Base-by-base conservation (phyloP, 2,329 filamentous ascomycete genomes). In the Atkinsonella hypoxylon region DNA sequence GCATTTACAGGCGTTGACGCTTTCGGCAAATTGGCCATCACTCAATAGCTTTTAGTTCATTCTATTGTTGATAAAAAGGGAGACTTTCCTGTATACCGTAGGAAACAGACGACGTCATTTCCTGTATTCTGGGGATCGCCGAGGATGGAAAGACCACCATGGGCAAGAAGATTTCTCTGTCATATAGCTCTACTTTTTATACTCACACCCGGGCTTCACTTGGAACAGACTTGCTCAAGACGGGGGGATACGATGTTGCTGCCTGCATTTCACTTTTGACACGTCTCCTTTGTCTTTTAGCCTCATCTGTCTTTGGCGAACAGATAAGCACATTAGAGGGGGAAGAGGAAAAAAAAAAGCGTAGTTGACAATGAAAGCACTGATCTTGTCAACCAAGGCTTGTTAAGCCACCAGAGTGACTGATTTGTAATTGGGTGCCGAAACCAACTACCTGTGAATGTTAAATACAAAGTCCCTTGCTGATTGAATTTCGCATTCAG, bases 1-100 rank as follows among this genome's bases (percentile, higher is more conserved):
- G 50, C 47, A 54, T 54, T 42, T 50, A 49, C 49, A 47, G 49
- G 50, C 46, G 52, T 54, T 52, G 30, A 18, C 34, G 18, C 18
- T 42, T 48, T 46, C n/a, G 34, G 26, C 9, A 30, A 39, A 32
- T 4, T 4, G 4, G 15, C 17, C 7, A n/a, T 32, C 15, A 44
- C 26, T 26, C 12, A 13, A 36, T 22, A 15, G 42, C 46, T 38
- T 42, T 34, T 11, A 17, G 7, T 26, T 36, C 18, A 10, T 38
- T 34, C 6, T n/a, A 12, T n/a, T 42, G 2, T 3, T 17, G 31
- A 36, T 11, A 18, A 5, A 12, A 12, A 15, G 8, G 15, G 3
- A 17, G 38, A 11, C n/a, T 22, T 47, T 31, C 36, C 38, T 40
- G 31, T 45, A 49, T 11, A 15, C 31, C 18, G 50, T 31, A 48